Percentiles rank a stretch among this genome's conserved stretches.
phyloP scores from a whole-genome alignment of 495 filamentous ascomycete species.

The Annulohypoxylon maeteangense region DNA sequence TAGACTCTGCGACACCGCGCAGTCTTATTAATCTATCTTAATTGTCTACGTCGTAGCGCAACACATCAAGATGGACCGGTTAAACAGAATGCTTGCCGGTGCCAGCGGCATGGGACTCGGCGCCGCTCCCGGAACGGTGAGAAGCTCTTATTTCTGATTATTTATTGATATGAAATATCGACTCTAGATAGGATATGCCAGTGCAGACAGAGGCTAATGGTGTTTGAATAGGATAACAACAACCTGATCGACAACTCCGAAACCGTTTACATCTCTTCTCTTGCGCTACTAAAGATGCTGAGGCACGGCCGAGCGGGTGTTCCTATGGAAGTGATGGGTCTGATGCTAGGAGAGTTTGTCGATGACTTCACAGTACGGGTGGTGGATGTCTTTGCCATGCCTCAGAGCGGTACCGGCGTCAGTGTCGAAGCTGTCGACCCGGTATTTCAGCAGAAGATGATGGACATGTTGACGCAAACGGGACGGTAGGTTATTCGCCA shows the following conservation, averaged over 20 bases:
- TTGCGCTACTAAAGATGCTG: conserved; percentile 98
- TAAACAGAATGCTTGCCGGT: conserved; percentile 82
- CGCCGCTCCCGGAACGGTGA: conserved; percentile 79
- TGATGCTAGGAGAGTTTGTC: conserved; percentile 98
- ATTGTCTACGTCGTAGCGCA: conserved; percentile 16
- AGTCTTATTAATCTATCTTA: conserved; percentile 2
- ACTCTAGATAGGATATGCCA: background rate
- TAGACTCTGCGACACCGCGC: background rate
- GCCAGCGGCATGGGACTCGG: conserved; percentile 82
- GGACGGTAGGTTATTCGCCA: conserved; percentile 75
- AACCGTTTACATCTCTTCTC: conserved; percentile 98
- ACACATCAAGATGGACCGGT: conserved; percentile 76
- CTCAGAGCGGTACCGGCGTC: conserved; percentile 98
- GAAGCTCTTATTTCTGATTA: conserved; percentile 40
- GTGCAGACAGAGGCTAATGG: conserved; percentile 10
- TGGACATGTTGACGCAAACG: conserved; percentile 98
- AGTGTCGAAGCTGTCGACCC: conserved; percentile 98
- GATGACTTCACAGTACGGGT: conserved; percentile 99
- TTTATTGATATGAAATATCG: background rate
- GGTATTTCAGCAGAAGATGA: conserved; percentile 99
- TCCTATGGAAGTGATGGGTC: conserved; percentile 99
- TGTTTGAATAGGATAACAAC: conserved; percentile 74
- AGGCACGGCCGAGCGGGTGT: conserved; percentile 96
- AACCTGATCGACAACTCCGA: conserved; percentile 98
- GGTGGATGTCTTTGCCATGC: conserved; percentile 99